Evolutionary conservation across 768 basidiomycete genomes (phyloP).

Genomic region (Suillus subaureus): DNA sequence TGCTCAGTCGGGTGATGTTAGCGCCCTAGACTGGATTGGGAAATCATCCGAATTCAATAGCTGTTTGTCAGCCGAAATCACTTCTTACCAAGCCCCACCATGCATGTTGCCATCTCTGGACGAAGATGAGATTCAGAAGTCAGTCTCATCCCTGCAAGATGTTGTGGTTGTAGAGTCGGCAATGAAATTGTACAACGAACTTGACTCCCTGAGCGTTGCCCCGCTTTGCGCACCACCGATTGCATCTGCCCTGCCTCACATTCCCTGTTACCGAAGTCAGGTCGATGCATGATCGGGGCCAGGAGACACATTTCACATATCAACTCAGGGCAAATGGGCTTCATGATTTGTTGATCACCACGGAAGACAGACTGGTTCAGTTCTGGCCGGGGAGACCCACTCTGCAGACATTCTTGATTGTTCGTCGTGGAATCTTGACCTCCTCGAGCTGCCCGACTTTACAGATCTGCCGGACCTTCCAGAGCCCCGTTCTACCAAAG

Average conservation of each 20-base stretch:
- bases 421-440: neutral
- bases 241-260: neutral
- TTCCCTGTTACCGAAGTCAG: neutral
- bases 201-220: neutral
- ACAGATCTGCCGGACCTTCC: too few species aligned
- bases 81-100: neutral
- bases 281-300: neutral
- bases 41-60: neutral
- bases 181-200: neutral
- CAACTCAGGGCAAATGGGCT: neutral
- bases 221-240: neutral
- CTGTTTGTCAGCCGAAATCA: neutral
- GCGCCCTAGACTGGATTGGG: neutral
- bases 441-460: neutral
- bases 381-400: neutral
- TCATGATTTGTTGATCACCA: neutral
- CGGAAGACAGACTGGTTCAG: neutral
- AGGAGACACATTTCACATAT: neutral
- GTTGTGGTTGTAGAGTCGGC: neutral
- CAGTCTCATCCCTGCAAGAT: neutral
- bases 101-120: neutral
- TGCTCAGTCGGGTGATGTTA: neutral
- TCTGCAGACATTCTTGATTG: neutral
- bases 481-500: too few species aligned
- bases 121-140: neutral